A percentile compares a stretch with the other conserved stretches of the same genome.
phyloP scores from a whole-genome alignment of 2,329 filamentous ascomycete species.

The Diaporthe sp. region DNA sequence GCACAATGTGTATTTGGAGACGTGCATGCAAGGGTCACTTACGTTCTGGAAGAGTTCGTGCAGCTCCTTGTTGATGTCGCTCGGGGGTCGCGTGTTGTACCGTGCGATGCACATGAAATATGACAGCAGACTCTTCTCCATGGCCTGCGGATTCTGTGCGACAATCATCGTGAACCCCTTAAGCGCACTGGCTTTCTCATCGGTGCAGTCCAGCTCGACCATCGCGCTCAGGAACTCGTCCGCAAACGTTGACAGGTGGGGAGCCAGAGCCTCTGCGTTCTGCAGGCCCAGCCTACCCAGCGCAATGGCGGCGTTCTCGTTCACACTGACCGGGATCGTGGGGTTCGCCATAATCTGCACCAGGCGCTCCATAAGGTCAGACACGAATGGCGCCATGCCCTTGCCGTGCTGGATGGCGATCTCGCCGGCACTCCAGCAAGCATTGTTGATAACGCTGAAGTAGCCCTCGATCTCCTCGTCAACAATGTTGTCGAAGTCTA shows the following conservation, averaged over 20 bases:
- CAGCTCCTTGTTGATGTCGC: conserved; percentile 74
- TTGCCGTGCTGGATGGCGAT: conserved; percentile 85
- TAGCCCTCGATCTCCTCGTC: conserved; percentile 87
- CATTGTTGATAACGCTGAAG: conserved; percentile 97
- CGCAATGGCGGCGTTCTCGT: conserved; percentile 94
- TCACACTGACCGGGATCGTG: conserved; percentile 86
- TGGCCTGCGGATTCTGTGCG: conserved; percentile 87
- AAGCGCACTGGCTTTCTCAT: conserved; percentile 95
- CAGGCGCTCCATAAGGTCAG: conserved; percentile 81
- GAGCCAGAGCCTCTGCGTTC: conserved; percentile 81
- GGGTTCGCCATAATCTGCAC: conserved; percentile 88
- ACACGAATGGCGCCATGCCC: conserved; percentile 82
- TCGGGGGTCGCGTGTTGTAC: conserved; percentile 75
- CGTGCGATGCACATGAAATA: conserved; percentile 89
- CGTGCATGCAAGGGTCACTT: conserved; percentile 50
- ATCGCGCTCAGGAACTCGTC: conserved; percentile 86
- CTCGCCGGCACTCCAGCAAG: conserved; percentile 96
- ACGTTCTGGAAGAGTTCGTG: conserved; percentile 84
- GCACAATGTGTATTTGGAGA: conserved; percentile 44
- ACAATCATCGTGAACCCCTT: conserved; percentile 90
- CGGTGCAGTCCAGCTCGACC: conserved; percentile 86
- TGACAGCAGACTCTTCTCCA: conserved; percentile 86
- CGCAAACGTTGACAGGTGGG: conserved; percentile 84
- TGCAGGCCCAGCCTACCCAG: conserved; percentile 88
- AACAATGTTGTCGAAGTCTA: conserved; percentile 82